phyloP scores from a whole-genome alignment of 176 grass and related monocot species.

The Paspalum vaginatum region DNA sequence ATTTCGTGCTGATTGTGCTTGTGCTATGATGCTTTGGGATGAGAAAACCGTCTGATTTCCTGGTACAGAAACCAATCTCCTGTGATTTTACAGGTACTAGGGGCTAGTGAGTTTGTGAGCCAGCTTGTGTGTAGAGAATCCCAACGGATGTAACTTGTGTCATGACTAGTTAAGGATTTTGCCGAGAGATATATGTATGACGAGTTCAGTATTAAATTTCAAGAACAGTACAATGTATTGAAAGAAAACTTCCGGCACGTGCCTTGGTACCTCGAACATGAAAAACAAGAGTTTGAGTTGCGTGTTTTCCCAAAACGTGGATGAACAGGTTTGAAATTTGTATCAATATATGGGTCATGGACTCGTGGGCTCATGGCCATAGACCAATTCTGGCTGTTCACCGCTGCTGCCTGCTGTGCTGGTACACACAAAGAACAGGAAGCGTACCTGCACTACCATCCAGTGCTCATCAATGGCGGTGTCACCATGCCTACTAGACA shows the following conservation, averaged over 20 bases:
- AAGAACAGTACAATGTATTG: too few relatives aligned
- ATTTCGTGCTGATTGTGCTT: not conserved
- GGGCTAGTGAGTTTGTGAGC: not conserved
- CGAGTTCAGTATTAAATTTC: too few relatives aligned
- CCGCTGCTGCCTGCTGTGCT: too few relatives aligned
- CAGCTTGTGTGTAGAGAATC: not conserved
- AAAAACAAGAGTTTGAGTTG: not conserved
- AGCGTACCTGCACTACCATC: too few relatives aligned
- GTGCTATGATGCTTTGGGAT: constrained; percentile 20
- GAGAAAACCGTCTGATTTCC: not conserved
- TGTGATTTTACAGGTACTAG: not conserved
- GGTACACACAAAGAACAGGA: too few relatives aligned
- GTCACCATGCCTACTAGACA: too few relatives aligned
- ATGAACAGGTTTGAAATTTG: not conserved
- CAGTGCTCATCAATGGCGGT: too few relatives aligned
- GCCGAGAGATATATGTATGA: not conserved
- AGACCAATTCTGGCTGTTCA: too few relatives aligned
- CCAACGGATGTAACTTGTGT: not conserved
- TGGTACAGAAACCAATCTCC: constrained; percentile 11
- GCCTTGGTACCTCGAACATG: too few relatives aligned
- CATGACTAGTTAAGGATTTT: not conserved
- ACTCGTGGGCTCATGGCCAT: too few relatives aligned
- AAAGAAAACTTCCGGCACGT: too few relatives aligned
- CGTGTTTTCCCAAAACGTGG: not conserved
- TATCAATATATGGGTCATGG: too few relatives aligned